These are phyloP conservation scores for Solanum infundibuliforme DNA, from an alignment of 257 asterid species.

Conservation along the genomic window DNA sequence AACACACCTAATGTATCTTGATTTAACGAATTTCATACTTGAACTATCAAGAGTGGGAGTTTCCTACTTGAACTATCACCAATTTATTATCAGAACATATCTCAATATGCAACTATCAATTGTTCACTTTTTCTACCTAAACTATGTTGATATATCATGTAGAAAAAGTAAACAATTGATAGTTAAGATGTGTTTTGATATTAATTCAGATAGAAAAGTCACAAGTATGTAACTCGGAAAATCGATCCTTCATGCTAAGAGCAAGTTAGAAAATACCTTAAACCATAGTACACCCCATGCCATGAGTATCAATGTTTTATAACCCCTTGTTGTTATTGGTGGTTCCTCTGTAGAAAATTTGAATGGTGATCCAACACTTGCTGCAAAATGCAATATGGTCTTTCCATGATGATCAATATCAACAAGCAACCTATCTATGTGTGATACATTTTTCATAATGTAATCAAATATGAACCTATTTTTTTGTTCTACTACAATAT, in stretches of 20 bases:
- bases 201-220: neutral
- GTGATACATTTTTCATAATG: neutral
- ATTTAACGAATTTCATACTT: neutral
- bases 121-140: too few relatives aligned
- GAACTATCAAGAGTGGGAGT: neutral
- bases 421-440: neutral
- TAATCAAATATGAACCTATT: neutral
- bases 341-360: neutral
- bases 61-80: neutral
- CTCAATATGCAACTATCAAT: neutral
- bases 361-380: neutral
- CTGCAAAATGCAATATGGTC: conserved; percentile 8
- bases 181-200: neutral
- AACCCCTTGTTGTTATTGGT: neutral
- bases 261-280: neutral
- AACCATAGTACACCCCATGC: conserved; percentile 10
- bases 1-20: neutral
- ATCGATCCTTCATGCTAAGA: neutral
- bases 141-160: neutral
- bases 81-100: neutral
- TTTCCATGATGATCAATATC: neutral
- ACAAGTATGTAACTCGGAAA: neutral
- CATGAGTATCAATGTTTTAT: neutral
- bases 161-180: neutral
- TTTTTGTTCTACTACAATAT: neutral